Evolutionary conservation across 139 green algal genomes (phyloP).

Genomic region (Chlorella sp.): DNA sequence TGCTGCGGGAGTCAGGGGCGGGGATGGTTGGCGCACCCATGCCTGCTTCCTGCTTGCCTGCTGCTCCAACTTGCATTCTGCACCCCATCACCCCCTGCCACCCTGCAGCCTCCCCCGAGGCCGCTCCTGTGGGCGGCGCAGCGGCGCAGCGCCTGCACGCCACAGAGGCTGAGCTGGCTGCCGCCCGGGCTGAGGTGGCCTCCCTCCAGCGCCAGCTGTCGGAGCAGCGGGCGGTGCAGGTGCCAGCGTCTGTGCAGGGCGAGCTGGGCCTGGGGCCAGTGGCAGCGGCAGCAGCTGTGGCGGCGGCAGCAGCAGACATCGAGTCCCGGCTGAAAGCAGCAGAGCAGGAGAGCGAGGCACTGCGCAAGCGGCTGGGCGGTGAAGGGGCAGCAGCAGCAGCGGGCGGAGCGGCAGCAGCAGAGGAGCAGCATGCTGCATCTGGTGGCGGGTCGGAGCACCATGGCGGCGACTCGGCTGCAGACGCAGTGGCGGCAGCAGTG

Average conservation of each 20-base stretch:
- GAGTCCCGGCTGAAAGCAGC: conserved; percentile 5
- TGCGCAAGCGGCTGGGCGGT: conserved; percentile 8
- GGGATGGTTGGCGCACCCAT: too few relatives aligned
- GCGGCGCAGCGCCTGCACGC: not conserved
- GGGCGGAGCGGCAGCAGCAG: not conserved
- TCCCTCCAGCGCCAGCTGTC: conserved; percentile 1
- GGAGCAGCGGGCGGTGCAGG: not conserved
- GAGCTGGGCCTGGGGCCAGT: not conserved
- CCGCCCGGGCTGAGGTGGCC: not conserved
- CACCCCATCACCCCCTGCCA: too few relatives aligned
- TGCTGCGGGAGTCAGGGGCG: too few relatives aligned
- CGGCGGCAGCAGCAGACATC: not conserved
- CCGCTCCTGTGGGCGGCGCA: too few relatives aligned
- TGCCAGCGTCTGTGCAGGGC: conserved; percentile 12
- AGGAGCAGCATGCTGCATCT: too few relatives aligned
- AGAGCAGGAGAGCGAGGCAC: not conserved
- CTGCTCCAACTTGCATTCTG: too few relatives aligned
- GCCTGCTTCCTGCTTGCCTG: too few relatives aligned
- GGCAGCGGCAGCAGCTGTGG: not conserved
- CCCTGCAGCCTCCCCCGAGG: not conserved
- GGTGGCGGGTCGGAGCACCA: too few relatives aligned
- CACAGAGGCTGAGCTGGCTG: conserved; percentile 4
- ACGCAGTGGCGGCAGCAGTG: not conserved
- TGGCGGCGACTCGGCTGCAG: not conserved
- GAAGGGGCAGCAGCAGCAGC: not conserved